Evolutionary conservation across 257 asterid genomes (phyloP).

Genomic region (Lycium barbarum): DNA sequence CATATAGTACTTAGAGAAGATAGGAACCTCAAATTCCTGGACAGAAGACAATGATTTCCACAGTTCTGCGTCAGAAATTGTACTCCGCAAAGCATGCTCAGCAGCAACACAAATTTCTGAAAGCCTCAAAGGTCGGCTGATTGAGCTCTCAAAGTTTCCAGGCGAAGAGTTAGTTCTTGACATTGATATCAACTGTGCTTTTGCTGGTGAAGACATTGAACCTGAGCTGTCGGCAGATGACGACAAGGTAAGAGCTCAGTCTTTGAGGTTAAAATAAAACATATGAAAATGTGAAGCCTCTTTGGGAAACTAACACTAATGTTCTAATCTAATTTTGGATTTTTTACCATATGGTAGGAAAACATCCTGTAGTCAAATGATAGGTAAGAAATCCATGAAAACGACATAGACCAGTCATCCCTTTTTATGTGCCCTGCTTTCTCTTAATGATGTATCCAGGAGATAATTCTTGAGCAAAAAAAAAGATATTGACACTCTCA

Average conservation of each 20-base stretch:
- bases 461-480: constrained; percentile 9
- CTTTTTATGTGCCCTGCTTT: constrained; percentile 6
- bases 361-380: constrained; percentile 22
- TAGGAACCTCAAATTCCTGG: constrained; percentile 85
- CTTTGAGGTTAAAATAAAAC: constrained; percentile 17
- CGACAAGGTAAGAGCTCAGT: constrained; percentile 43
- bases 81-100: constrained; percentile 83
- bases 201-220: constrained; percentile 49
- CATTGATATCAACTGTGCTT: constrained; percentile 59
- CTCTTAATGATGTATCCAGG: background rate
- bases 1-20: constrained; percentile 31
- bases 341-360: background rate
- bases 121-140: constrained; percentile 94
- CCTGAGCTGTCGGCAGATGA: constrained; percentile 75
- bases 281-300: constrained; percentile 3
- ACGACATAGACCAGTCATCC: background rate
- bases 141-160: constrained; percentile 75
- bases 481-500: background rate
- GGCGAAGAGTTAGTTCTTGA: constrained; percentile 90
- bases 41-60: constrained; percentile 79
- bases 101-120: constrained; percentile 95
- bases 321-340: background rate
- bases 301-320: constrained; percentile 10
- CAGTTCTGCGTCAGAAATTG: constrained; percentile 74
- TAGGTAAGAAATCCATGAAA: background rate